These are phyloP conservation scores for Cercospora zeina DNA, from an alignment of 2,329 filamentous ascomycete genomes.

Conservation along the genomic window DNA sequence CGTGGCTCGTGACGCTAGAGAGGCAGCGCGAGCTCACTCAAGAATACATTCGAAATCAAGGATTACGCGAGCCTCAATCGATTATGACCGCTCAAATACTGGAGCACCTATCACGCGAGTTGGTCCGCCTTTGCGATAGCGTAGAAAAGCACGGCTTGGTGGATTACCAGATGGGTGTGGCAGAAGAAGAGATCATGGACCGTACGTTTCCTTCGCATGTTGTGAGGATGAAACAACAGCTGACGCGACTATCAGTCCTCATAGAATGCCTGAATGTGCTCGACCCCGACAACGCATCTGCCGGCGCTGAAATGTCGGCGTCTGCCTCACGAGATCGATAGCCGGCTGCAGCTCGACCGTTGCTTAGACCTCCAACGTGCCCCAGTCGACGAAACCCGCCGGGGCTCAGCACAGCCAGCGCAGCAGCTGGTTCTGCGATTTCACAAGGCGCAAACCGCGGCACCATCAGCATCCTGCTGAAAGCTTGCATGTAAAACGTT, in stretches of 20 bases:
- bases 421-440: neutral
- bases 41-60: slow-evolving; percentile 59
- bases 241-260: slow-evolving; percentile 27
- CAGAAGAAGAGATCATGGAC: slow-evolving; percentile 86
- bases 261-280: slow-evolving; percentile 29
- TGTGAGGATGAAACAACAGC: neutral
- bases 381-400: neutral
- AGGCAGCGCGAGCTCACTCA: slow-evolving; percentile 75
- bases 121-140: slow-evolving; percentile 79
- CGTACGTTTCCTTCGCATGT: slow-evolving; percentile 57
- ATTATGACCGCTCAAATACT: slow-evolving; percentile 69
- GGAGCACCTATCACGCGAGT: slow-evolving; percentile 76
- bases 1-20: slow-evolving; percentile 81
- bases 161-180: slow-evolving; percentile 95
- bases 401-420: neutral
- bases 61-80: slow-evolving; percentile 58
- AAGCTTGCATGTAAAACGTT: slow-evolving; percentile 6
- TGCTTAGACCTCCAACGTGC: neutral
- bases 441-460: neutral
- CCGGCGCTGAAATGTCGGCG: slow-evolving; percentile 26
- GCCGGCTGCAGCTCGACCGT: neutral
- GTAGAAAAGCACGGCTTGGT: slow-evolving; percentile 91
- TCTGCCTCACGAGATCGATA: slow-evolving; percentile 28
- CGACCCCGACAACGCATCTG: slow-evolving; percentile 27
- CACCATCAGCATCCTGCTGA: neutral